Conservation (phyloP, 805 yeast genomes). For the Cyberlindnera bimundalis region DNA sequence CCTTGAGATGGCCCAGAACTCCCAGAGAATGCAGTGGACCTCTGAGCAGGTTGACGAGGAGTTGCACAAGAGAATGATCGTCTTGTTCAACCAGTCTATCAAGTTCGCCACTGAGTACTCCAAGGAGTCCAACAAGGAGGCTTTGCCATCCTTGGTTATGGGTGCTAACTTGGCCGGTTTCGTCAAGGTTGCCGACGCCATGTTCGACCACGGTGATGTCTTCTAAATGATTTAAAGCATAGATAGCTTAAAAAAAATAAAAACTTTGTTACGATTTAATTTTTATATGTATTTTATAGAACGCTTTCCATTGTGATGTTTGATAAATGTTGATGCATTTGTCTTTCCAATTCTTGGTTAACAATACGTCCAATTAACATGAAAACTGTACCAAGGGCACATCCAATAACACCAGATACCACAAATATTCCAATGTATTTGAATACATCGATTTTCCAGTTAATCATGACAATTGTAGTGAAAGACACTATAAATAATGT, state of each 20-base stretch:
- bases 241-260: too few species aligned
- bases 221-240: constrained; percentile 24
- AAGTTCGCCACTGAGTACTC: constrained; percentile 80
- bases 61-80: constrained; percentile 88
- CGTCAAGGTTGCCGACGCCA: constrained; percentile 97
- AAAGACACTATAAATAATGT: constrained; percentile 7
- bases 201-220: constrained; percentile 94
- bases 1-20: constrained; percentile 99
- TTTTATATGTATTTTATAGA: background rate
- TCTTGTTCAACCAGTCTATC: constrained; percentile 90
- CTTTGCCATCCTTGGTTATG: constrained; percentile 91
- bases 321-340: background rate
- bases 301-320: background rate
- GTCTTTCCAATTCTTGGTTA: constrained; percentile 6
- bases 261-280: too few species aligned
- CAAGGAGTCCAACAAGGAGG: constrained; percentile 57
- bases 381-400: constrained; percentile 7
- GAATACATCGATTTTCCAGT: constrained; percentile 15
- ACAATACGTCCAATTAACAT: constrained; percentile 10
- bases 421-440: constrained; percentile 16
- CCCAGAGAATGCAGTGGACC: constrained; percentile 90
- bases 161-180: constrained; percentile 99
- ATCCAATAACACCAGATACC: constrained; percentile 8
- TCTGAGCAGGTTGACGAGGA: constrained; percentile 88
- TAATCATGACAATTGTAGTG: constrained; percentile 4